Percentiles rank a stretch among this genome's conserved stretches.
phyloP scores from a whole-genome alignment of 805 yeast species.

The Suhomyces sp. region DNA sequence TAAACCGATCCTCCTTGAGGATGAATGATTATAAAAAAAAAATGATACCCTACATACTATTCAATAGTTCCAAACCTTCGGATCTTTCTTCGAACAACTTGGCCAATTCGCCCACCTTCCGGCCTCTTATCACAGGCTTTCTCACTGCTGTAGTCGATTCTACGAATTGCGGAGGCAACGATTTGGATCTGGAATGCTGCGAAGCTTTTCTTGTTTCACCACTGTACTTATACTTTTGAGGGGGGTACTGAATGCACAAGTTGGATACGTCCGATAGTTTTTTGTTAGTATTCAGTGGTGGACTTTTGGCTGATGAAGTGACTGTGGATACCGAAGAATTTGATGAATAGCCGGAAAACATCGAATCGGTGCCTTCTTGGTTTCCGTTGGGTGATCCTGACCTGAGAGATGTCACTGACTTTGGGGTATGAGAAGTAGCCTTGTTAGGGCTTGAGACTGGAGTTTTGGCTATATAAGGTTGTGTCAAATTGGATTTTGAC shows the following conservation, averaged over 20 bases:
- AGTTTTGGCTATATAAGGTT: neutral
- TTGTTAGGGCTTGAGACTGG: conserved; percentile 6
- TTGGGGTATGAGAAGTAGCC: conserved; percentile 5
- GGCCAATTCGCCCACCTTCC: conserved; percentile 62
- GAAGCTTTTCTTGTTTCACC: neutral
- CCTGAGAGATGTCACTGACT: conserved; percentile 2
- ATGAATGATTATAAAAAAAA: neutral
- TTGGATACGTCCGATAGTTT: conserved; percentile 20
- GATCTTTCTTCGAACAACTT: conserved; percentile 60
- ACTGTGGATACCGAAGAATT: conserved; percentile 1
- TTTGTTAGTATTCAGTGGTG: neutral
- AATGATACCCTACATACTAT: conserved; percentile 16
- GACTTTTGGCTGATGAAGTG: neutral
- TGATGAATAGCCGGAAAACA: conserved; percentile 8
- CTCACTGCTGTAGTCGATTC: conserved; percentile 10
- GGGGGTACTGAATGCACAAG: conserved; percentile 33
- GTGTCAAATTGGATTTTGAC: neutral
- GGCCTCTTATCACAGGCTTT: conserved; percentile 48
- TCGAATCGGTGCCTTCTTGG: conserved; percentile 6
- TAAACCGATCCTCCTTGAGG: neutral
- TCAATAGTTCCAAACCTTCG: conserved; percentile 36
- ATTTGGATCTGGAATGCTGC: conserved; percentile 10
- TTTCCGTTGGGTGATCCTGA: conserved; percentile 3
- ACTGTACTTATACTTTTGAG: conserved; percentile 33
- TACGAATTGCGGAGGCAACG: conserved; percentile 6